phyloP scores from a whole-genome alignment of 495 filamentous ascomycete genomes.

The Penicillium chermesinum region DNA sequence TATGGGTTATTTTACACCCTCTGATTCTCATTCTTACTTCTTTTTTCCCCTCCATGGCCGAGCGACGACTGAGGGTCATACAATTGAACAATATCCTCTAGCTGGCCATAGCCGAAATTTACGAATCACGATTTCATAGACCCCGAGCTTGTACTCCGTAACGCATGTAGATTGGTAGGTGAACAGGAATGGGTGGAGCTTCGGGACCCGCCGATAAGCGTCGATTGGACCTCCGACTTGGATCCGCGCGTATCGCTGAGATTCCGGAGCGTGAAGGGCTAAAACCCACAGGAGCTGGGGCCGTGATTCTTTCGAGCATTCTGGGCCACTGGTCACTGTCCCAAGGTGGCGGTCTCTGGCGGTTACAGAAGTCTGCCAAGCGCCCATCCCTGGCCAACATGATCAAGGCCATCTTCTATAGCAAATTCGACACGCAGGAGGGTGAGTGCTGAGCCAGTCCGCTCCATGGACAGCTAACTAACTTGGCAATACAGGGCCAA shows the following conservation, averaged over 20 bases:
- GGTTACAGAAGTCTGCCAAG: too few relatives aligned
- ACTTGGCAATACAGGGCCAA: slow-evolving; percentile 55
- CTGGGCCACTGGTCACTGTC: neutral
- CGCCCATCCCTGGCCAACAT: slow-evolving; percentile 24
- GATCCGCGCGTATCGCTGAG: neutral
- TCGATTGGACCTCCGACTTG: neutral
- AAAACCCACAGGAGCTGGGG: neutral
- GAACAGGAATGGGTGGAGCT: neutral
- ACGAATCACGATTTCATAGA: neutral
- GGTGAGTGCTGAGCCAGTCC: slow-evolving; percentile 43
- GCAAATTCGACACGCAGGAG: slow-evolving; percentile 84
- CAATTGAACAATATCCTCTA: neutral
- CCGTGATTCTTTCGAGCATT: neutral
- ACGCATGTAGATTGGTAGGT: neutral
- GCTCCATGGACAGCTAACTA: too few relatives aligned
- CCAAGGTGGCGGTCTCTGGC: too few relatives aligned
- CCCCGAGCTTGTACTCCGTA: neutral
- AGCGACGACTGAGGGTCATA: neutral
- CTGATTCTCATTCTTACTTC: too few relatives aligned
- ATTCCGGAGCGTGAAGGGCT: neutral
- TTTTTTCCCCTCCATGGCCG: too few relatives aligned
- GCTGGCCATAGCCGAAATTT: neutral
- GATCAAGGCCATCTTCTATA: slow-evolving; percentile 96
- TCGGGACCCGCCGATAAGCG: slow-evolving; percentile 16
- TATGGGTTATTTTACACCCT: neutral